Evolutionary conservation across 148 eudicot species (phyloP), one percentile per base, ranked within the genome.

Genomic region (Camellia granthamiana): DNA sequence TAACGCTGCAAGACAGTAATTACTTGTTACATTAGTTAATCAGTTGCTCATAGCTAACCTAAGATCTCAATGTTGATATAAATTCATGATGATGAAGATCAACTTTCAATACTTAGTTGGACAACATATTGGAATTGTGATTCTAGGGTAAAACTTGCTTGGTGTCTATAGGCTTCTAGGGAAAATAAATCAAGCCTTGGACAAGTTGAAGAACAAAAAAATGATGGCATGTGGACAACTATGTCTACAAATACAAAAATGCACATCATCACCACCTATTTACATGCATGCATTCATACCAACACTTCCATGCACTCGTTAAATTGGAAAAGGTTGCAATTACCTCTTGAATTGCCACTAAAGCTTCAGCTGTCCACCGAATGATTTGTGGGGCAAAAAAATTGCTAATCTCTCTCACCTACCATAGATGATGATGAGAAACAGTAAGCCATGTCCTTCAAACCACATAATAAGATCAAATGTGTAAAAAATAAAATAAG

Each of bases 321-420:
- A 55, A 55, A 55, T n/a, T 74, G 21, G 58, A 61, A 72, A 55
- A 6, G 23, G 52, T 23, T 75, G 38, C 38, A 30, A 69, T 38
- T 87, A 93, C 98, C 91, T 92, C 94, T 79, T 92, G 98, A 68
- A 93, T 74, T 23, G 94, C 94, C 74, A 85, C 54, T 58, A 93
- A 62, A 42, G 96, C 98, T 89, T 93, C 92, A 81, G 93, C 94
- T 80, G 84, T 79, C 96, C 98, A 93, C 60, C 98, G 92, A 14
- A 59, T 72, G 63, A 93, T 56, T 6, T 21, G 18, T 2, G 88
- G 82, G 3, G 95, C 49, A 2, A 81, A 71, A 18, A 8, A 60
- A 81, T 51, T 59, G 73, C 84, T 90, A 51, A 90, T 81, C 82
- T 93, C 97, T 77, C 54, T 92, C 52, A 92, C 97, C 97, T 92